A percentile compares a stretch with the other conserved stretches of the same genome.
Conservation (phyloP, 2,329 filamentous ascomycete genomes). For the Blumeriella jaapii region DNA sequence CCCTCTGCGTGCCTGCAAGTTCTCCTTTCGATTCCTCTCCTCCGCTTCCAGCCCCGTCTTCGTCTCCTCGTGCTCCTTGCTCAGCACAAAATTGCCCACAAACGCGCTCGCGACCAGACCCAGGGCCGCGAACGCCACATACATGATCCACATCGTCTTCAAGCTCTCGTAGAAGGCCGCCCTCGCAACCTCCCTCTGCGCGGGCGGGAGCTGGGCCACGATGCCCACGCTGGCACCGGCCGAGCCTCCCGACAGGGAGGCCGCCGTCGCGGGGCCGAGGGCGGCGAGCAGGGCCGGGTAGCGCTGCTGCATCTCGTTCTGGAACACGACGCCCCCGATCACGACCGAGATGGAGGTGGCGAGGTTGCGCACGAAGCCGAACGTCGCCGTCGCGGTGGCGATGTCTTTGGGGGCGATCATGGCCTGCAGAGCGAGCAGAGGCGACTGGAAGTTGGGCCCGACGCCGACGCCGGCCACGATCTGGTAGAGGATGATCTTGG, state of each 20-base stretch:
- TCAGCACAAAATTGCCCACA: slow-evolving; percentile 34
- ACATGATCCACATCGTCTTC: slow-evolving; percentile 25
- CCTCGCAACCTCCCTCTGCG: slow-evolving; percentile 16
- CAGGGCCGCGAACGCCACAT: slow-evolving; percentile 21
- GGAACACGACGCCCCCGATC: slow-evolving; percentile 38
- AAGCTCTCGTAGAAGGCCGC: slow-evolving; percentile 19
- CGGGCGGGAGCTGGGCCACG: slow-evolving; percentile 15
- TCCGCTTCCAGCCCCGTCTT: slow-evolving; percentile 33
- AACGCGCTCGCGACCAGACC: slow-evolving; percentile 33
- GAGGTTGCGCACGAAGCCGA: slow-evolving; percentile 45
- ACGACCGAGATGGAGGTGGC: slow-evolving; percentile 37
- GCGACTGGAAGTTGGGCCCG: slow-evolving; percentile 58
- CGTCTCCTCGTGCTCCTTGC: slow-evolving; percentile 38
- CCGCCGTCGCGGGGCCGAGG: slow-evolving; percentile 18
- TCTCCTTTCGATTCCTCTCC: slow-evolving; percentile 15
- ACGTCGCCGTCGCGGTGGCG: slow-evolving; percentile 56
- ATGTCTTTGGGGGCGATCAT: slow-evolving; percentile 50
- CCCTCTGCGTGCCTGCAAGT: slow-evolving; percentile 5
- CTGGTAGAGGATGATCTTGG: slow-evolving; percentile 48
- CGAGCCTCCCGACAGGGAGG: slow-evolving; percentile 17
- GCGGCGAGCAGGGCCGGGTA: slow-evolving; percentile 11
- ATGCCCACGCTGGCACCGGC: slow-evolving; percentile 23
- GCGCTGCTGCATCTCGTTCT: slow-evolving; percentile 32
- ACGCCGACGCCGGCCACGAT: slow-evolving; percentile 52
- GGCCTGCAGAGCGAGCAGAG: slow-evolving; percentile 57